A percentile compares a stretch with the other conserved stretches of the same genome.
These are phyloP conservation scores for Tremella mesenterica DNA, from an alignment of 768 basidiomycete genomes.

Conservation along the genomic window DNA sequence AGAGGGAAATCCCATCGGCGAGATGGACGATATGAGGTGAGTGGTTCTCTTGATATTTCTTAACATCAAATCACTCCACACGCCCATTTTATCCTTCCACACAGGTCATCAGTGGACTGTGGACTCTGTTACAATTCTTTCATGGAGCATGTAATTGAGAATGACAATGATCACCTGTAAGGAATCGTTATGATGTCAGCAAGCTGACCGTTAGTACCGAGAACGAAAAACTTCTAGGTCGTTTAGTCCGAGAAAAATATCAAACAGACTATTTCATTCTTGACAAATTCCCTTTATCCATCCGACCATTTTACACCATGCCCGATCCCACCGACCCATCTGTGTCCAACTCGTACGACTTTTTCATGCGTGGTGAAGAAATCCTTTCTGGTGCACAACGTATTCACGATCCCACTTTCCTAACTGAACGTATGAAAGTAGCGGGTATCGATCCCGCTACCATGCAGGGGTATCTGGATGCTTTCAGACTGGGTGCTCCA, in stretches of 20 bases:
- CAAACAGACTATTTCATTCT: slow-evolving; percentile 98
- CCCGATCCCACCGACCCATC: slow-evolving; percentile 86
- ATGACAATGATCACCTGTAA: too few relatives aligned
- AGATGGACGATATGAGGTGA: slow-evolving; percentile 80
- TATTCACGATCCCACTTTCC: slow-evolving; percentile 77
- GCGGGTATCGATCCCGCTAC: slow-evolving; percentile 83
- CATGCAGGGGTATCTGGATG: slow-evolving; percentile 89
- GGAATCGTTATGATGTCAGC: too few relatives aligned
- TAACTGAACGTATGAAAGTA: slow-evolving; percentile 71
- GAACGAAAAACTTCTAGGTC: slow-evolving; percentile 87
- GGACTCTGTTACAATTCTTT: slow-evolving; percentile 1
- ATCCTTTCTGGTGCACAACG: slow-evolving; percentile 97
- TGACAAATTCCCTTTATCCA: slow-evolving; percentile 93
- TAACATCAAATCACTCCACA: too few relatives aligned
- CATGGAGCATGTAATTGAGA: background rate
- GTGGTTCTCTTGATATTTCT: too few relatives aligned
- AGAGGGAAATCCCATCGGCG: slow-evolving; percentile 50
- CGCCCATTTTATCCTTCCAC: too few relatives aligned
- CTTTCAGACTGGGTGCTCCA: slow-evolving; percentile 86
- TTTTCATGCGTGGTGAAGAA: slow-evolving; percentile 99
- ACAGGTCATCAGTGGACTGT: too few relatives aligned
- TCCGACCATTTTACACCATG: slow-evolving; percentile 99
- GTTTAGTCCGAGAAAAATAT: slow-evolving; percentile 82
- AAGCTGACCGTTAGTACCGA: too few relatives aligned
- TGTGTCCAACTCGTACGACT: slow-evolving; percentile 97